These are phyloP conservation scores for Zopfochytrium polystomum DNA, from an alignment of 371 early-diverging fungal species.

Conservation along the genomic window DNA sequence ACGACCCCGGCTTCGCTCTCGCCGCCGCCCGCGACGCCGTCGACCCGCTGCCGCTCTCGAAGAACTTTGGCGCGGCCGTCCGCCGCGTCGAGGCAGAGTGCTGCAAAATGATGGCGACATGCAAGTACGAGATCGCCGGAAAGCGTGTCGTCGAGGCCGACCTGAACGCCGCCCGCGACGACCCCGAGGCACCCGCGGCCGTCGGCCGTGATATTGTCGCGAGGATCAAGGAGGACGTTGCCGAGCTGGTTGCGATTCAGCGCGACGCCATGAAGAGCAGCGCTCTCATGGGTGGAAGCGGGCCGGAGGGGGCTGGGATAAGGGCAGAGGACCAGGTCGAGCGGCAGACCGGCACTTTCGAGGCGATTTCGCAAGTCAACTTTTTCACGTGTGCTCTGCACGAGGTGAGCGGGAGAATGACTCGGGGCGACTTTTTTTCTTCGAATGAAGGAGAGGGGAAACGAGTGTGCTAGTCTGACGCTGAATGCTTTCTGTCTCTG, in stretches of 20 bases:
- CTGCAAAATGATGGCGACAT: neutral
- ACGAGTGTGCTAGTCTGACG: neutral
- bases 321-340: constrained; percentile 5
- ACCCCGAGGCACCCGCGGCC: too few relatives aligned
- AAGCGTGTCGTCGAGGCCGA: neutral
- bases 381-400: constrained; percentile 16
- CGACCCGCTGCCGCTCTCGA: constrained; percentile 6
- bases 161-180: neutral
- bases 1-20: neutral
- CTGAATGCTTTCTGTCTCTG: neutral
- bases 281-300: too few relatives aligned
- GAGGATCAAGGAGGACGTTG: too few relatives aligned
- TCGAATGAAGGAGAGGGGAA: neutral
- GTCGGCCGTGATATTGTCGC: too few relatives aligned
- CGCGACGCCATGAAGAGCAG: too few relatives aligned
- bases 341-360: neutral
- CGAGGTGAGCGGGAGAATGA: constrained; percentile 11
- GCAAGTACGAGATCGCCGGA: neutral
- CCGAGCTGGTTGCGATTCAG: too few relatives aligned
- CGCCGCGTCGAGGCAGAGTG: constrained; percentile 1
- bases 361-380: constrained; percentile 11
- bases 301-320: neutral
- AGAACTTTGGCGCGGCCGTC: constrained; percentile 7
- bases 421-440: neutral
- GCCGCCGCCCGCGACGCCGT: neutral